Percentiles rank a stretch among this genome's conserved stretches.
These are phyloP conservation scores for Vigna radiata DNA, from an alignment of 306 rosid genomes.

Conservation along the genomic window DNA sequence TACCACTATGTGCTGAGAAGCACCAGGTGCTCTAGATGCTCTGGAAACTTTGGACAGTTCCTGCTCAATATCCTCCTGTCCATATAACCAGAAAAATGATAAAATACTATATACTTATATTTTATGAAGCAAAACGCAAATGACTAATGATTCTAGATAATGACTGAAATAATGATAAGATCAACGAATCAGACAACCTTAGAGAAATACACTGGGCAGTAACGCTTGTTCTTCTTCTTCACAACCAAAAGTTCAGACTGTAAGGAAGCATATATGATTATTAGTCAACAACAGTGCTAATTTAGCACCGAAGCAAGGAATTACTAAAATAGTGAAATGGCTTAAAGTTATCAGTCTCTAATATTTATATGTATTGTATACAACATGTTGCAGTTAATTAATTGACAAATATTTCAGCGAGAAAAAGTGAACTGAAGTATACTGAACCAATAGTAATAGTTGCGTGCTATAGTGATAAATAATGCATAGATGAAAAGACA, in stretches of 20 bases:
- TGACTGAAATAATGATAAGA: constrained; percentile 28
- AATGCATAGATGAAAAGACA: neutral
- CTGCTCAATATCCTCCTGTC: constrained; percentile 91
- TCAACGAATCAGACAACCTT: constrained; percentile 67
- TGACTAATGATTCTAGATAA: constrained; percentile 17
- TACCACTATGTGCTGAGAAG: constrained; percentile 86
- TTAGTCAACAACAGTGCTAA: constrained; percentile 41
- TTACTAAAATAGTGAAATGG: constrained; percentile 16
- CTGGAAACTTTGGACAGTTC: constrained; percentile 78
- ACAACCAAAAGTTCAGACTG: constrained; percentile 95
- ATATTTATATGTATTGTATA: neutral
- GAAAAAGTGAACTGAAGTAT: constrained; percentile 16
- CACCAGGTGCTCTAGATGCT: constrained; percentile 67
- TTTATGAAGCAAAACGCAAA: constrained; percentile 15
- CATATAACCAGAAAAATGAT: constrained; percentile 40
- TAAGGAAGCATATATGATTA: constrained; percentile 42
- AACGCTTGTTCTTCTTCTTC: constrained; percentile 91
- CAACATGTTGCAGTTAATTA: neutral
- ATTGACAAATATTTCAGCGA: constrained; percentile 19
- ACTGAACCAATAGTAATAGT: neutral
- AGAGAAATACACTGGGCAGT: constrained; percentile 88
- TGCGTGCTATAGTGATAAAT: constrained; percentile 21
- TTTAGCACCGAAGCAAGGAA: neutral
- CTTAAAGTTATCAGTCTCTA: constrained; percentile 7
- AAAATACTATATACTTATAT: constrained; percentile 18